These are phyloP conservation scores for Conticribra guillardii DNA, from an alignment of 108 stramenopile species.

Conservation along the genomic window DNA sequence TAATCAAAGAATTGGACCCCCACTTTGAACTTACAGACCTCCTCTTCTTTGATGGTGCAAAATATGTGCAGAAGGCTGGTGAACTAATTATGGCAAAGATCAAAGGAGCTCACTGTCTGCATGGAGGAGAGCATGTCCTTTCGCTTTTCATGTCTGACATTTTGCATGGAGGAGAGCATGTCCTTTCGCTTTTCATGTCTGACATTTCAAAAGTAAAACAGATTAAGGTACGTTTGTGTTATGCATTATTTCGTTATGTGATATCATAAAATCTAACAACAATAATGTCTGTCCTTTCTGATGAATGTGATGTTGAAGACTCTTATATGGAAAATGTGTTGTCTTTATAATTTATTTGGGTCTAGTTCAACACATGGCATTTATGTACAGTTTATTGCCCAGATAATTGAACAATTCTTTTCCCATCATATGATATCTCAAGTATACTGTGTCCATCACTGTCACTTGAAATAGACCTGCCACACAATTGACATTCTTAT, in stretches of 20 bases:
- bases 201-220: constrained; percentile 19
- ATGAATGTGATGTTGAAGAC: no score
- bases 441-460: no score
- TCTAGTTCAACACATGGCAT: constrained; percentile 10
- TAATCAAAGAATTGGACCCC: not conserved
- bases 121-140: no score
- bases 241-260: not conserved
- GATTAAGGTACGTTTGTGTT: constrained; percentile 15
- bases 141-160: no score
- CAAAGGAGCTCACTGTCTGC: constrained; percentile 3
- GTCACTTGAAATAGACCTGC: no score
- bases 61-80: constrained; percentile 4
- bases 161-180: constrained; percentile 25
- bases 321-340: not conserved
- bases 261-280: not conserved
- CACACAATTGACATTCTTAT: no score
- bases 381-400: constrained; percentile 17
- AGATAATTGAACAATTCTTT: no score
- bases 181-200: constrained; percentile 14
- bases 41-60: not conserved
- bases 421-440: no score
- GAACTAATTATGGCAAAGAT: not conserved
- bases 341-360: constrained; percentile 15
- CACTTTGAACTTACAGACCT: not conserved
- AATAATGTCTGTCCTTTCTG: no score